phyloP scores from a whole-genome alignment of 805 yeast genomes.

The Candida peoriensis region DNA sequence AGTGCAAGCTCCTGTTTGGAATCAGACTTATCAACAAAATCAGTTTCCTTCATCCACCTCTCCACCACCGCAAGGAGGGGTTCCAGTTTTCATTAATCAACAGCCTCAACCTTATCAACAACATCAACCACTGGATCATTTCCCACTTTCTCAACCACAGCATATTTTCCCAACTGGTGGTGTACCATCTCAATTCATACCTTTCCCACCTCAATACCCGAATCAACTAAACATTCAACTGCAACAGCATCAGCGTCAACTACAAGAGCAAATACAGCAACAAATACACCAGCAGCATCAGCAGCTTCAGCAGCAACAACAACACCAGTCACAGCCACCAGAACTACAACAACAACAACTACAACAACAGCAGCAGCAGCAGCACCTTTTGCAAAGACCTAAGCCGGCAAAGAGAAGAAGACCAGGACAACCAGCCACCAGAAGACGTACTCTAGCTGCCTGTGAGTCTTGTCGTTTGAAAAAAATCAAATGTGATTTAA shows the following conservation, averaged over 20 bases:
- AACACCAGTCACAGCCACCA: conserved; percentile 2
- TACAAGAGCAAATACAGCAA: neutral
- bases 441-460: conserved; percentile 25
- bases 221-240: neutral
- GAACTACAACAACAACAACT: conserved; percentile 1
- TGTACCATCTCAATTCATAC: no score
- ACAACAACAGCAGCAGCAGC: conserved; percentile 4
- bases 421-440: conserved; percentile 1
- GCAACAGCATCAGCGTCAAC: neutral
- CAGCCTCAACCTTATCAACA: no score
- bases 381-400: neutral
- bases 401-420: conserved; percentile 7
- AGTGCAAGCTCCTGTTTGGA: no score
- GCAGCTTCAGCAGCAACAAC: neutral
- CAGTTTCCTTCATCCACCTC: no score
- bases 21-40: no score
- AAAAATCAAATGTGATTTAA: conserved; percentile 45
- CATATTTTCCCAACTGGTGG: no score
- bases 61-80: no score
- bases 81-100: no score
- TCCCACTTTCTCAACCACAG: no score
- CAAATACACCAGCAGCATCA: neutral
- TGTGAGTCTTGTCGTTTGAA: conserved; percentile 38
- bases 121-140: neutral
- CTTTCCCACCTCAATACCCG: neutral